phyloP scores from a whole-genome alignment of 768 basidiomycete genomes.

The Tricholoma saponaceum region DNA sequence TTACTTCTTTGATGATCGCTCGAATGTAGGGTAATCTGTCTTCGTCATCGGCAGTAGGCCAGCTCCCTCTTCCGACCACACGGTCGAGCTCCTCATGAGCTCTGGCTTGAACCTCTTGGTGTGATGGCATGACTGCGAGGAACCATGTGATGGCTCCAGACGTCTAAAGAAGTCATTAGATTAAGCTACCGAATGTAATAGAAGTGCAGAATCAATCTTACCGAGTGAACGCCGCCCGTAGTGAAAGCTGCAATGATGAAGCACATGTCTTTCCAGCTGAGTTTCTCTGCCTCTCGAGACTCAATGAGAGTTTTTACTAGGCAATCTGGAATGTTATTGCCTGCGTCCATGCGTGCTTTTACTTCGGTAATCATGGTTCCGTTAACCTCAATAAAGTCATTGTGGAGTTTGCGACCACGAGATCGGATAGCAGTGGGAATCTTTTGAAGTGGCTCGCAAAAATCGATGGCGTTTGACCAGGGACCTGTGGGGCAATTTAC shows the following conservation, averaged over 20 bases:
- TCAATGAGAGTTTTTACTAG: conserved; percentile 35
- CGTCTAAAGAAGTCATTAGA: conserved; percentile 16
- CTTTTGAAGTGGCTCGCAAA: conserved; percentile 34
- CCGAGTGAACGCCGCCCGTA: conserved; percentile 40
- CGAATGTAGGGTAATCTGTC: conserved; percentile 29
- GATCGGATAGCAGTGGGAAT: conserved; percentile 31
- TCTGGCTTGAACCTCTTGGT: conserved; percentile 21
- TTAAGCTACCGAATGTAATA: neutral
- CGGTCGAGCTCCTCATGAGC: conserved; percentile 28
- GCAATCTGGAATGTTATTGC: conserved; percentile 38
- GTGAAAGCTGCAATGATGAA: conserved; percentile 37
- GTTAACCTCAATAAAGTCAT: conserved; percentile 30
- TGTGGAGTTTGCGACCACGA: conserved; percentile 35
- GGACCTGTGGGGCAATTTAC: conserved; percentile 32
- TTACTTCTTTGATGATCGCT: conserved; percentile 25
- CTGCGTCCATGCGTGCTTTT: conserved; percentile 28
- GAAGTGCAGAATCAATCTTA: conserved; percentile 12
- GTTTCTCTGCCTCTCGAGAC: conserved; percentile 27
- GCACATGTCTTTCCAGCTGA: conserved; percentile 34
- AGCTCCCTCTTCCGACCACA: conserved; percentile 22
- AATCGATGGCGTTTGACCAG: conserved; percentile 41
- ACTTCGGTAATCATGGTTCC: conserved; percentile 34
- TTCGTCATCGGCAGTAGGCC: conserved; percentile 27
- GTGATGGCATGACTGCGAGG: conserved; percentile 27
- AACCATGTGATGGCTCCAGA: conserved; percentile 34